These are phyloP conservation scores for Neoboletus brunneissimus DNA, from an alignment of 768 basidiomycete species.

Conservation along the genomic window DNA sequence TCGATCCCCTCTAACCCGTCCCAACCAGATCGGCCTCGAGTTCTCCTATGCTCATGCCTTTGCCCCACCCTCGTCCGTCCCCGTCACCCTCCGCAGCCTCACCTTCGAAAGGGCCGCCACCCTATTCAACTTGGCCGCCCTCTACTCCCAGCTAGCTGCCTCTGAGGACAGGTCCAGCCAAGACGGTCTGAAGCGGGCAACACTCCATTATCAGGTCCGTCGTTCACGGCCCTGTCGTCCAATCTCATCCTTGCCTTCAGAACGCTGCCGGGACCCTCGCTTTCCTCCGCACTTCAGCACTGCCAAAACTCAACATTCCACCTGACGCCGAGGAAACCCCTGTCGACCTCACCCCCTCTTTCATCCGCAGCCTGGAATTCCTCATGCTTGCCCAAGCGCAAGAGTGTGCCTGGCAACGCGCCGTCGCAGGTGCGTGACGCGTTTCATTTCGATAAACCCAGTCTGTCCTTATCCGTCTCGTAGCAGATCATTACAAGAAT, in stretches of 20 bases:
- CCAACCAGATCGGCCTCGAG: slow-evolving; percentile 59
- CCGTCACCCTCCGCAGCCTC: slow-evolving; percentile 69
- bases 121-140: slow-evolving; percentile 81
- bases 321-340: slow-evolving; percentile 54
- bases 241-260: slow-evolving; percentile 34
- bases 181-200: slow-evolving; percentile 85
- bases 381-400: slow-evolving; percentile 94
- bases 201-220: slow-evolving; percentile 64
- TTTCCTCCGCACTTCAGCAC: slow-evolving; percentile 51
- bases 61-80: slow-evolving; percentile 44
- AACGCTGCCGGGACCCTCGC: slow-evolving; percentile 71
- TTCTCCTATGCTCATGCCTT: slow-evolving; percentile 77
- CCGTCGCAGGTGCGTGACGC: slow-evolving; percentile 61
- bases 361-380: slow-evolving; percentile 61
- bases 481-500: slow-evolving; percentile 69
- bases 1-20: slow-evolving; percentile 11
- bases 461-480: not conserved
- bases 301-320: slow-evolving; percentile 50
- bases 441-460: not conserved
- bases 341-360: slow-evolving; percentile 61
- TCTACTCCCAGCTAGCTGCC: slow-evolving; percentile 80
- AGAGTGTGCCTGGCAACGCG: slow-evolving; percentile 95
- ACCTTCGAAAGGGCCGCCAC: slow-evolving; percentile 76
- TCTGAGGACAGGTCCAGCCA: slow-evolving; percentile 63
- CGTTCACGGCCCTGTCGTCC: slow-evolving; percentile 9